Base-by-base conservation (phyloP, 2,329 filamentous ascomycete species). In the Fusarium sp. region DNA sequence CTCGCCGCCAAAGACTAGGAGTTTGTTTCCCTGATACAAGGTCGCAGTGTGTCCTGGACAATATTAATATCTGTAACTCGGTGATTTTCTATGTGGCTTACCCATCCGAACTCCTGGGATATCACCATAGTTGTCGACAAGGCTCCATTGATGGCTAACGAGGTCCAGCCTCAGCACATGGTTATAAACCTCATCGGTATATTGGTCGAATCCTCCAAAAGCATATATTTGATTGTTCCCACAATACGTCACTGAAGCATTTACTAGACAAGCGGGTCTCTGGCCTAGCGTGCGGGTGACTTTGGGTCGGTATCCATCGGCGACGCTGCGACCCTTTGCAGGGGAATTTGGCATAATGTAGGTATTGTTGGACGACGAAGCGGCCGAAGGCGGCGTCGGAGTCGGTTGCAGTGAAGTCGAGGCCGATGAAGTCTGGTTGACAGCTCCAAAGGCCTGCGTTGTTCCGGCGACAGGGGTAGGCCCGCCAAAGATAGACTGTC, bases 131-230 rank as follows among this genome's bases (percentile, higher is more conserved):
- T 99, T 99, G 83, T 98, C 96, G 25, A 99, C 95, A 55, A 99
- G 85, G 74, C 90, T 96, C 96, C 96, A 99, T 80, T 96, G 94
- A 75, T 96, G 91, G 70, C 92, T 95, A 68, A 92, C 87, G 71
- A 99, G 88, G 80, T 99, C 95, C 56, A 99, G 85, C 76, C 91
- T 92, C 71, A 99, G 86, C 45, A 99, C 96, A 84, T 99, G 96
- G 79, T 99, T 99, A 84, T 99, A 99, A 22, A 99, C 93, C 85
- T 99, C 96, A 81, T 99, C 96, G 1, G 96, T 99, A 80, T 97
- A 98, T 82, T 98, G 95, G 80, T 99, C 96, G 79, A 99, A 99
- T 22, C 96, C 96, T 46, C 96, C 96, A 85, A 99, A 99, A 15
- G 95, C 96, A 82, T 97, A 98, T 76, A 99, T 98, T 82, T 96